Evolutionary conservation across 805 yeast species (phyloP).

Genomic region (Wickerhamiella dianesei): DNA sequence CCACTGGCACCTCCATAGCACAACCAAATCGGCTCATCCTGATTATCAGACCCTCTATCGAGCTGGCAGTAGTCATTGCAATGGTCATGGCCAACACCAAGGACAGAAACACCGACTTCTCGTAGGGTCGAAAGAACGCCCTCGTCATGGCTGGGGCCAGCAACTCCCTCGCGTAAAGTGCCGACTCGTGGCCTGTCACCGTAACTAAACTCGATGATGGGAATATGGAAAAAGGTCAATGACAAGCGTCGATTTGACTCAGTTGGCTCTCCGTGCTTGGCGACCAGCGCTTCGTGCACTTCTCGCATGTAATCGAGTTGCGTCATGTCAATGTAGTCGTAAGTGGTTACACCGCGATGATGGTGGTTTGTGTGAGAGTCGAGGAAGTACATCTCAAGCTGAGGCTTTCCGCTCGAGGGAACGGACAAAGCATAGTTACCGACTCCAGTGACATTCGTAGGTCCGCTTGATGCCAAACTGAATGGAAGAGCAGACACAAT

Average conservation of each 20-base stretch:
- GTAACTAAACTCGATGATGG: conserved; percentile 64
- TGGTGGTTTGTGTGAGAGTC: conserved; percentile 52
- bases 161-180: conserved; percentile 50
- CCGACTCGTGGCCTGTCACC: conserved; percentile 40
- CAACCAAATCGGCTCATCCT: conserved; percentile 45
- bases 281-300: conserved; percentile 21
- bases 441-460: conserved; percentile 56
- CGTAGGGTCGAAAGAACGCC: conserved; percentile 48
- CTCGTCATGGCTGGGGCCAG: conserved; percentile 62
- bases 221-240: conserved; percentile 92
- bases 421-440: conserved; percentile 64
- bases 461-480: conserved; percentile 49
- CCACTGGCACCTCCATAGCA: conserved; percentile 94
- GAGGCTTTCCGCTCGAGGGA: conserved; percentile 14
- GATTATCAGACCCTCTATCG: conserved; percentile 22
- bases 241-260: conserved; percentile 35
- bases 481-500: conserved; percentile 50
- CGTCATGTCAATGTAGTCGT: conserved; percentile 68
- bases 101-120: conserved; percentile 57
- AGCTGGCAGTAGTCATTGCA: conserved; percentile 79
- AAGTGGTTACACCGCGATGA: conserved; percentile 33
- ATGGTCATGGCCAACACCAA: conserved; percentile 89
- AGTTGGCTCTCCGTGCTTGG: not conserved
- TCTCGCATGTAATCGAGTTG: conserved; percentile 48
- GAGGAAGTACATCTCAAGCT: conserved; percentile 51